Base-by-base conservation (phyloP, 2,329 filamentous ascomycete genomes). In the Cladosporium colombiae region DNA sequence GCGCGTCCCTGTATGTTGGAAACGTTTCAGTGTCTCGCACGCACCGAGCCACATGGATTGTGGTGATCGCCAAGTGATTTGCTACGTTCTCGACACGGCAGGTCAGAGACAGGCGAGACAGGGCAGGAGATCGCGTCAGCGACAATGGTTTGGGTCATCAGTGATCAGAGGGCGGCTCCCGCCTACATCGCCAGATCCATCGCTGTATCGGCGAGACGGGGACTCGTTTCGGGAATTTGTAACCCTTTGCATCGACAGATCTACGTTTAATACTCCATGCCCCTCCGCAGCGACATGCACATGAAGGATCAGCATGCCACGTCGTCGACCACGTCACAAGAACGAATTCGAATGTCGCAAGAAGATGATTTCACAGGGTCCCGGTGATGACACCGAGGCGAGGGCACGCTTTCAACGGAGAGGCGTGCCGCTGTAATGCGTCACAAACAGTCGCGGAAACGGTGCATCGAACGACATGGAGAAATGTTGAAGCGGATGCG, bases 181-280 rank as follows among this genome's bases (percentile, higher is more conserved):
- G 49, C 49, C 49, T 6, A 7, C 53, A 57, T 57, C 53, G 31
- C 29, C 31, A 37, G 53, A 57, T 57, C 31, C 53, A 57, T 57
- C 53, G 53, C 53, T 57, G 53, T 23, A 57, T 57, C 53, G 53
- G 33, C 33, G 33, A n/a, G 18, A 31, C 50, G 16, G 33, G 18
- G 37, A n/a, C 18, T n/a, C 37, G 18, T 44, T n/a, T n/a, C 18
- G 37, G 37, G 35, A 7, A 16, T 44, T n/a, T 18, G 35, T 40
- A 18, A 18, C 35, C 14, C 35, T 40, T 14, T 14, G 46, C 25
- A 29, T 52, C 25, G 27, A 52, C 49, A 18, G 11, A 52, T 52
- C 25, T 52, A 14, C 49, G 18, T 25, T 8, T 8, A 8, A 35
- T 35, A 35, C 33, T 16, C 27, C 18, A 7, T 31, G 14, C 6